phyloP scores from a whole-genome alignment of 179 eudicot genomes.

The Patellifolia procumbens region DNA sequence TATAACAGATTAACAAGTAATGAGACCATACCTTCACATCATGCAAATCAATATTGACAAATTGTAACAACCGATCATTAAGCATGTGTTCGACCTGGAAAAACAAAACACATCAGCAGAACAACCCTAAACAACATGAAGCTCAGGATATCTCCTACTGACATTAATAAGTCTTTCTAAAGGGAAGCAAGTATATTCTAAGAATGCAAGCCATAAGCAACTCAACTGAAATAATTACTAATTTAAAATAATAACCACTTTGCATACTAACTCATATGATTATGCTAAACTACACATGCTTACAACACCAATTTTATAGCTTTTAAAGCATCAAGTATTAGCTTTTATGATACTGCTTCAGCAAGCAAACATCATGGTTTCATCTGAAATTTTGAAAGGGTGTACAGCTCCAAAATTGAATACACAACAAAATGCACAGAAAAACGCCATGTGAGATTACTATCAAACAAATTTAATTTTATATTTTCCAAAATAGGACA shows the following conservation, averaged over 20 bases:
- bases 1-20: neutral
- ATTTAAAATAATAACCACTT: neutral
- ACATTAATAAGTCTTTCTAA: neutral
- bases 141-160: neutral
- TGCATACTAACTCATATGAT: neutral
- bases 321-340: neutral
- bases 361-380: too few relatives aligned
- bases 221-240: neutral
- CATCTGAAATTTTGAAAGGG: too few relatives aligned
- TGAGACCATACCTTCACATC: conserved; percentile 78
- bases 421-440: too few relatives aligned
- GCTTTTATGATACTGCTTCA: too few relatives aligned
- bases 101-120: conserved; percentile 28
- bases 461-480: too few relatives aligned
- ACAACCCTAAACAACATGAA: neutral
- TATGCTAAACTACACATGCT: neutral
- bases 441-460: too few relatives aligned
- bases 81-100: conserved; percentile 95
- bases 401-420: too few relatives aligned
- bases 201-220: neutral
- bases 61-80: conserved; percentile 85
- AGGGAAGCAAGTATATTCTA: neutral
- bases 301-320: neutral
- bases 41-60: conserved; percentile 88
- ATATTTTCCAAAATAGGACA: too few relatives aligned